Evolutionary conservation across 345 rosid genomes (phyloP), one percentile per base, ranked within the genome.

Genomic region (Microcos paniculata): DNA sequence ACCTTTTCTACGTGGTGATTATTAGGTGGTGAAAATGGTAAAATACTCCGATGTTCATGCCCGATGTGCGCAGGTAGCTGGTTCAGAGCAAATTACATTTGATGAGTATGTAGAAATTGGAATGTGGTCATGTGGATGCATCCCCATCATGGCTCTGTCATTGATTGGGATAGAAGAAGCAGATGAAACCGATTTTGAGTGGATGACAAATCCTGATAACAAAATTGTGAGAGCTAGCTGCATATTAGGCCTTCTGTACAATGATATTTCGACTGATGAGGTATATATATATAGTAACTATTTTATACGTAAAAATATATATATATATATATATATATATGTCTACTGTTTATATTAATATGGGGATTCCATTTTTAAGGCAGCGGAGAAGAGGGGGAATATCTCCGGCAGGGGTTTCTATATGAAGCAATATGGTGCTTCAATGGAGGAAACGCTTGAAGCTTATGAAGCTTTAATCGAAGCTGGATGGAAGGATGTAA

Each of bases 41-140:
- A 65, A 26, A 43, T 21, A 62, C 14, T 74, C 71, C 69, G 15
- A 74, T 15, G 62, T 42, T 45, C 77, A 83, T 35, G 74, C 72
- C 7, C 70, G 52, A 26, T 66, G 86, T 79, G 43, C 10, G n/a
- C 53, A 23, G 23, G 63, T 48, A 43, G 42, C 15, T 0, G 11
- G 19, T 51, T 9, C 40, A 35, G 6, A 52, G 15, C 86, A 81
- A 19, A n/a, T n/a, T n/a, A 58, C 83, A 10, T 49, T 69, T 3
- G 65, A 81, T 6, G 80, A 81, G 58, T 68, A 48, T 8, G 15
- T 68, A 21, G 58, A 48, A 16, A 48, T 12, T 28, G 72, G 56
- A 24, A 0, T 3, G 9, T 48, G 46, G 10, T 2, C 72, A 4
- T 0, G 8, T 68, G 8, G 14, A 16, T 8, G 16, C 21, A 8